These are phyloP conservation scores for Euphrasia confusa DNA, from an alignment of 257 asterid genomes.

Conservation along the genomic window DNA sequence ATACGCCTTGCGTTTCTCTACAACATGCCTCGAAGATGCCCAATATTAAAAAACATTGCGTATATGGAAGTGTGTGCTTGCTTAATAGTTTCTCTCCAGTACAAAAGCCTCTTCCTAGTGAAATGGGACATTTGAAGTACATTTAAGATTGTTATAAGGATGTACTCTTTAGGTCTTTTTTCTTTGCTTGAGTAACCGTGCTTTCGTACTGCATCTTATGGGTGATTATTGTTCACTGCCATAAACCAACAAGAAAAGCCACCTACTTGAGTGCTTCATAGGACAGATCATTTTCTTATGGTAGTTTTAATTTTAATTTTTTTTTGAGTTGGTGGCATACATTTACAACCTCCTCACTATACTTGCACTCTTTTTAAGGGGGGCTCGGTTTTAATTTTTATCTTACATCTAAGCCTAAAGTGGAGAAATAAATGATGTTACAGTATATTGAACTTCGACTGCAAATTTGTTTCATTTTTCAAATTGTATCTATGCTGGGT, in stretches of 20 bases:
- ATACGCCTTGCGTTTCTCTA: no score
- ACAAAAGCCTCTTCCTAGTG: neutral
- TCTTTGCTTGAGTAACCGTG: neutral
- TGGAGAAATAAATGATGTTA: neutral
- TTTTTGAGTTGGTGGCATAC: neutral
- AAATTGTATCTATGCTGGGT: slow-evolving; percentile 5
- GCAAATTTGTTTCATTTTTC: neutral
- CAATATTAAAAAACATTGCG: neutral
- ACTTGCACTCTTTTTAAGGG: neutral
- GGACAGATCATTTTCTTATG: neutral
- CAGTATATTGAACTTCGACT: slow-evolving; percentile 5
- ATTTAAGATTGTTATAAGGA: neutral
- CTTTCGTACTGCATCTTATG: neutral
- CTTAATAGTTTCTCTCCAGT: neutral
- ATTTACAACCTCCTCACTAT: slow-evolving; percentile 1
- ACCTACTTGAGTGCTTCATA: neutral
- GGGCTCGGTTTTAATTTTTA: neutral
- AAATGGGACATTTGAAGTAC: neutral
- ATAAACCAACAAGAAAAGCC: neutral
- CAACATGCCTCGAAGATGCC: no score
- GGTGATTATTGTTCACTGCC: slow-evolving; percentile 8
- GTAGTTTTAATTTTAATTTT: neutral
- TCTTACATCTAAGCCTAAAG: neutral
- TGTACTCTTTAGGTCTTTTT: slow-evolving; percentile 6
- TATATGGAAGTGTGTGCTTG: neutral